Evolutionary conservation across 1,139 yeast species (phyloP), one percentile per base, ranked within the genome.

Genomic region (Meyerozyma athensensis): DNA sequence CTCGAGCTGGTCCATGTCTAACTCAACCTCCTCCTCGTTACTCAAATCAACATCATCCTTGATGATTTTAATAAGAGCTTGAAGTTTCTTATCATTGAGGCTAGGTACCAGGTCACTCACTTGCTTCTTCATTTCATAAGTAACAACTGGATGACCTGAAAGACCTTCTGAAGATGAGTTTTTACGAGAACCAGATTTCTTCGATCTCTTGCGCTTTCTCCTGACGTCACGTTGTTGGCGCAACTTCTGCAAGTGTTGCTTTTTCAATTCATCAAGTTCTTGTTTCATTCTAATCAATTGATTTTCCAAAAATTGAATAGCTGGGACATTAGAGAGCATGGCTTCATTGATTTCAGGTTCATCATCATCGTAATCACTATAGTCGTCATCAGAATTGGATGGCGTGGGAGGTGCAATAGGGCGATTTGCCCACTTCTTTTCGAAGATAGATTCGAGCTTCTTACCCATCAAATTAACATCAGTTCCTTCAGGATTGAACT

Each of bases 401-500:
- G 73, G 61, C 53, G 80, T 50, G 31, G 80, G 78, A 18, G 81
- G 83, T 12, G 89, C 80, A 19, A 76, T 66, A n/a, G 98, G 98
- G 61, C 83, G 77, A 48, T 86, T 90, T 12, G 79, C 74, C 97
- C 97, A 92, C 58, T 81, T 84, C 55, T 84, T 81, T 52, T 87
- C 86, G 56, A 92, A 92, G 6, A 86, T 75, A 19, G 80, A 80
- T 59, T 92, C 97, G 43, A 92, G 68, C 49, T 87, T 77, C 56
- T 86, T 95, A 19, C 98, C 98, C 96, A 92, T 86, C 74, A 79
- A 76, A 59, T 90, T 87, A 28, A 94, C 98, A 34, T 95, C 95
- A 8, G 96, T 81, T 7, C 96, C 96, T 52, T 86, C 96, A 1
- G 98, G 97, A 59, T 92, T 94, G 65, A 92, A 92, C 18, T 74